Evolutionary conservation across 2,329 filamentous ascomycete species (phyloP).

Genomic region (Trichoderma sp.): DNA sequence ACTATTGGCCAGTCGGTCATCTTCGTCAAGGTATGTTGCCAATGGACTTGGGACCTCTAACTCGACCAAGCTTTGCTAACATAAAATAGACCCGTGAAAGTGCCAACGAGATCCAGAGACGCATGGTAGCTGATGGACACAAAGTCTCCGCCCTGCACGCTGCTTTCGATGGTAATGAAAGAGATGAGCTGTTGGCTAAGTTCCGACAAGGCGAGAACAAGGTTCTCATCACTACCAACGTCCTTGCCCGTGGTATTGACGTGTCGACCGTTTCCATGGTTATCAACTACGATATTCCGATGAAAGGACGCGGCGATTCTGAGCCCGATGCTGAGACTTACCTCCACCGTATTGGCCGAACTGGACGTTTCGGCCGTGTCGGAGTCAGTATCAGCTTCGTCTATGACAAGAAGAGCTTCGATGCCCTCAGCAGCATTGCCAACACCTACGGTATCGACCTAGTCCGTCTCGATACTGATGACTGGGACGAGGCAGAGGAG

Average conservation of each 20-base stretch:
- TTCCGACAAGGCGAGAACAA: conserved; percentile 89
- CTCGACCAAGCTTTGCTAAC: conserved; percentile 25
- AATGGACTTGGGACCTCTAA: not conserved
- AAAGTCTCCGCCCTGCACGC: conserved; percentile 88
- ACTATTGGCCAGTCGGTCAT: conserved; percentile 98
- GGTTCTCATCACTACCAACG: conserved; percentile 97
- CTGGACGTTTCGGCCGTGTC: conserved; percentile 93
- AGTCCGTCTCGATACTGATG: conserved; percentile 75
- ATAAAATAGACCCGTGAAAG: conserved; percentile 73
- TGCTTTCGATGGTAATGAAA: conserved; percentile 78
- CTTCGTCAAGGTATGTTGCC: conserved; percentile 74
- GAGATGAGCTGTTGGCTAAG: conserved; percentile 80
- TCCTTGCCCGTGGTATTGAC: conserved; percentile 93
- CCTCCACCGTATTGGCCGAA: conserved; percentile 95
- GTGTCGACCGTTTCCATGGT: conserved; percentile 92
- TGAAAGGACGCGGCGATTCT: conserved; percentile 72
- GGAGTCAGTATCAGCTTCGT: conserved; percentile 96
- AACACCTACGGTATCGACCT: conserved; percentile 78
- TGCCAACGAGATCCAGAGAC: conserved; percentile 78
- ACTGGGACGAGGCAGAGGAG: conserved; percentile 89
- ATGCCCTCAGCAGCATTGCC: conserved; percentile 77
- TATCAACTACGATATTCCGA: conserved; percentile 91
- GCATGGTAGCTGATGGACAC: conserved; percentile 88
- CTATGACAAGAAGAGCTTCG: conserved; percentile 79
- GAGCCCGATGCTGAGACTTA: conserved; percentile 95